phyloP scores from a whole-genome alignment of 371 early-diverging fungal genomes.

The Apophysomyces variabilis region DNA sequence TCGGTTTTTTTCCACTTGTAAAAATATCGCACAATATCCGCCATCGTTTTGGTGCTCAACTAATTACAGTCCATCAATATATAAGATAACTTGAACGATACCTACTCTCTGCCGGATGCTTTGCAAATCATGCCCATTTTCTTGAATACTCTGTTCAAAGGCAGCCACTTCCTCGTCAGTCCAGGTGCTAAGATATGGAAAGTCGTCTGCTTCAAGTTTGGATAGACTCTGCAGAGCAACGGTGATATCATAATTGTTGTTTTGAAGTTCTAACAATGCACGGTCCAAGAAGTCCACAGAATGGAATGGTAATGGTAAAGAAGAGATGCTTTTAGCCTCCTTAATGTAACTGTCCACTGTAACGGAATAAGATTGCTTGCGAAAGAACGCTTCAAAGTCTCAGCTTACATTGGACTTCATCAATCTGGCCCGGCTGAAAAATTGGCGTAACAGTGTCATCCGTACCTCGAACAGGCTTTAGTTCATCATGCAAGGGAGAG shows the following conservation, averaged over 20 bases:
- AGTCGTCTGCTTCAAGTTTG: slow-evolving; percentile 53
- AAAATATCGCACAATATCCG: slow-evolving; percentile 71
- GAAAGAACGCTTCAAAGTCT: slow-evolving; percentile 6
- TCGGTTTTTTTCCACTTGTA: slow-evolving; percentile 78
- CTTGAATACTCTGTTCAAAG: slow-evolving; percentile 72
- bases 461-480: slow-evolving; percentile 43
- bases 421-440: slow-evolving; percentile 44
- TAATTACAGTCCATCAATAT: slow-evolving; percentile 35
- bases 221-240: slow-evolving; percentile 60
- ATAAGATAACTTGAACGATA: neutral
- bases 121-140: slow-evolving; percentile 75
- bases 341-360: slow-evolving; percentile 58
- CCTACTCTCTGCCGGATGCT: slow-evolving; percentile 54
- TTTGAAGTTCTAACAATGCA: slow-evolving; percentile 63
- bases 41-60: slow-evolving; percentile 62
- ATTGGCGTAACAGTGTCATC: slow-evolving; percentile 51
- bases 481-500: neutral
- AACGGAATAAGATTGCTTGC: neutral
- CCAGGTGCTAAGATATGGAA: slow-evolving; percentile 65
- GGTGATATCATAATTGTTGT: slow-evolving; percentile 58
- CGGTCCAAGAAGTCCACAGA: slow-evolving; percentile 68
- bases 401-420: slow-evolving; percentile 43
- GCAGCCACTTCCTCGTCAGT: slow-evolving; percentile 55
- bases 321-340: slow-evolving; percentile 37
- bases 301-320: slow-evolving; percentile 45